Evolutionary conservation across 441 rosid genomes (phyloP), one percentile per base, ranked within the genome.

Genomic region (Sinapis alba): DNA sequence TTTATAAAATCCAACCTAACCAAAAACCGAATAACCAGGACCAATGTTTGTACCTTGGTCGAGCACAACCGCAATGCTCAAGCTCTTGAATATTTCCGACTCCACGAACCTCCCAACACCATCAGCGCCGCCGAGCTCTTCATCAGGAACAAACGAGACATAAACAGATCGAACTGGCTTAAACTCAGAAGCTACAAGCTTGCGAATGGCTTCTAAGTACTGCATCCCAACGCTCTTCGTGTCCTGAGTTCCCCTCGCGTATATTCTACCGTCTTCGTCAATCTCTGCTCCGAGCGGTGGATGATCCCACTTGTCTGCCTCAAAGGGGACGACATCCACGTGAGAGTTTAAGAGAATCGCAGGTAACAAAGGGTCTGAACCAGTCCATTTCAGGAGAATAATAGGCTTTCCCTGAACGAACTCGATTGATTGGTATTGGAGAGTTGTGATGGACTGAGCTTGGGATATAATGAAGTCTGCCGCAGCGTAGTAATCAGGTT

Each of bases 191-290:
- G 79, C 63, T 74, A 74, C 81, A 69, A 45, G 53, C 53, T 45
- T 45, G 7, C 53, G 53, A 15, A 45, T 45, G 3, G 53, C 53
- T 6, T 45, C 53, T 2, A 45, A 16, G 20, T 45, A 45, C 53
- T 45, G 53, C 53, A 45, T 45, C 53, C 53, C 53, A 15, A 45
- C 53, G 53, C 53, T 15, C 53, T 94, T 94, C 97, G 91, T 93
- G 62, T 93, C 98, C 84, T 93, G 98, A 13, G 94, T 84, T 26
- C 98, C 98, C 68, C 98, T 78, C 8, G 94, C 97, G n/a, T 79
- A 91, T 69, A 93, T 88, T 50, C 83, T 81, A 1, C 96, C 98
- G 0, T 28, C 28, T 15, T 79, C 83, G 76, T 91, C 98, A 36
- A 92, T 58, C 74, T 86, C 88, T 53, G 91, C 96, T 12, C 65